A percentile compares a stretch with the other conserved stretches of the same genome.
Evolutionary conservation across 768 basidiomycete genomes (phyloP).

Genomic region (Coprinopsis marcescibilis): DNA sequence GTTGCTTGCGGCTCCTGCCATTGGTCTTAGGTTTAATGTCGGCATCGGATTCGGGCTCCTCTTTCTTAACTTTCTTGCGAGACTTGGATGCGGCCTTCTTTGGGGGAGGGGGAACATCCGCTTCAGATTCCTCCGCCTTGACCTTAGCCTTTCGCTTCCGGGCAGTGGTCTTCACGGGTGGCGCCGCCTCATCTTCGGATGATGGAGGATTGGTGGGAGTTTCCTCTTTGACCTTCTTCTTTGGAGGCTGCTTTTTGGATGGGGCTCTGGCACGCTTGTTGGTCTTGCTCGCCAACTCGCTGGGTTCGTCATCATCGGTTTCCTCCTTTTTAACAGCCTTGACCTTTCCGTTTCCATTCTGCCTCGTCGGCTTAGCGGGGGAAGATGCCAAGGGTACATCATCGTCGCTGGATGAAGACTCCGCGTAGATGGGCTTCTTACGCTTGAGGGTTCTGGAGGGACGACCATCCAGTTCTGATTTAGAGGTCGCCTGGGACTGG

Average conservation of each 20-base stretch:
- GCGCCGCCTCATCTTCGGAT: slow-evolving; percentile 32
- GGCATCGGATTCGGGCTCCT: slow-evolving; percentile 36
- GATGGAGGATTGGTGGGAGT: slow-evolving; percentile 23
- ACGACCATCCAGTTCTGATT: slow-evolving; percentile 34
- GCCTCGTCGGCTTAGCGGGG: slow-evolving; percentile 43
- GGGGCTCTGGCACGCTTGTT: slow-evolving; percentile 36
- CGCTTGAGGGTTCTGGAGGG: slow-evolving; percentile 46
- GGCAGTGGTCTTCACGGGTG: slow-evolving; percentile 30
- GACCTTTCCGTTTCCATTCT: slow-evolving; percentile 38
- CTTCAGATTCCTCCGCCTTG: slow-evolving; percentile 48
- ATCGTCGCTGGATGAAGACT: slow-evolving; percentile 67
- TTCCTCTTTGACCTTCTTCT: slow-evolving; percentile 62
- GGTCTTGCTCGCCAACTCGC: slow-evolving; percentile 33
- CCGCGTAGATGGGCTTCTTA: slow-evolving; percentile 48
- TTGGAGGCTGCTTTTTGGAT: slow-evolving; percentile 43
- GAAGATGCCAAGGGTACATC: slow-evolving; percentile 71
- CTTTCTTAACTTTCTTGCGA: slow-evolving; percentile 53
- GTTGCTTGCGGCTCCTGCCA: slow-evolving; percentile 38
- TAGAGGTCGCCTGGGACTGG: slow-evolving; percentile 46
- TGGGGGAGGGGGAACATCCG: slow-evolving; percentile 33
- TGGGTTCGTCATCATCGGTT: slow-evolving; percentile 36
- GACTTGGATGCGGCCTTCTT: slow-evolving; percentile 44
- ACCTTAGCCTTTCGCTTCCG: slow-evolving; percentile 44
- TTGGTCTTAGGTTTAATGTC: slow-evolving; percentile 36
- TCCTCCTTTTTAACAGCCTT: slow-evolving; percentile 22